Evolutionary conservation across 306 rosid genomes (phyloP).

Genomic region (Lathyrus oleraceus): DNA sequence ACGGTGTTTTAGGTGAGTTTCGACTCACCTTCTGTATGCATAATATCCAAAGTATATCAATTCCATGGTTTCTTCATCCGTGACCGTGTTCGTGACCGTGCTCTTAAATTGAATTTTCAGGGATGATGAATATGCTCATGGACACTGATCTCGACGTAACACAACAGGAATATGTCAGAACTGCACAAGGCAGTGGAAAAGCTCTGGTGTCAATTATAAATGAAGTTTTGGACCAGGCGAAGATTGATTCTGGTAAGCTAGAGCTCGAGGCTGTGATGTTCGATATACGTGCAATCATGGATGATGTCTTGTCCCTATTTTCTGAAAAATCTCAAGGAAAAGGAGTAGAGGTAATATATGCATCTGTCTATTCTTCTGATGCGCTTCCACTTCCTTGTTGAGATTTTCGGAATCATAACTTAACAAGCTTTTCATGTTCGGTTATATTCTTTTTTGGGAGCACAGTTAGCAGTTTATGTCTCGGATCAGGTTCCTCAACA

Average conservation of each 20-base stretch:
- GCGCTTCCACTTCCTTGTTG: background rate
- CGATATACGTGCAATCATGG: conserved; percentile 74
- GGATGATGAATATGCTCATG: conserved; percentile 97
- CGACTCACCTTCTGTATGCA: background rate
- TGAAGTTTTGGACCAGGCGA: conserved; percentile 95
- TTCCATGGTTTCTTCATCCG: conserved; percentile 10
- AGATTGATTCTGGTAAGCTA: conserved; percentile 94
- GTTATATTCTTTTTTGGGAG: conserved; percentile 23
- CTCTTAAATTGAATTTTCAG: conserved; percentile 55
- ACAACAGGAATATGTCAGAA: conserved; percentile 86
- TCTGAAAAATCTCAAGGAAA: conserved; percentile 93
- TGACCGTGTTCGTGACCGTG: background rate
- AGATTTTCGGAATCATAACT: conserved; percentile 21
- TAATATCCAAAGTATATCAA: background rate
- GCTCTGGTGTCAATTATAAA: conserved; percentile 91
- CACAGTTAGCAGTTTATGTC: conserved; percentile 79
- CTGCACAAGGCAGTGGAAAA: conserved; percentile 94
- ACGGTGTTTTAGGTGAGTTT: conserved; percentile 92
- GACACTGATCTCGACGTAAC: conserved; percentile 91
- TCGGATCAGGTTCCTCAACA: conserved; percentile 80
- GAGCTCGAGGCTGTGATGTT: conserved; percentile 89
- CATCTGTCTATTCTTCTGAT: conserved; percentile 22
- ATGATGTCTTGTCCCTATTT: conserved; percentile 86
- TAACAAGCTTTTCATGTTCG: conserved; percentile 32
- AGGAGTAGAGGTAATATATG: conserved; percentile 85